Base-by-base conservation (phyloP, 495 filamentous ascomycete genomes). In the Annulohypoxylon maeteangense region DNA sequence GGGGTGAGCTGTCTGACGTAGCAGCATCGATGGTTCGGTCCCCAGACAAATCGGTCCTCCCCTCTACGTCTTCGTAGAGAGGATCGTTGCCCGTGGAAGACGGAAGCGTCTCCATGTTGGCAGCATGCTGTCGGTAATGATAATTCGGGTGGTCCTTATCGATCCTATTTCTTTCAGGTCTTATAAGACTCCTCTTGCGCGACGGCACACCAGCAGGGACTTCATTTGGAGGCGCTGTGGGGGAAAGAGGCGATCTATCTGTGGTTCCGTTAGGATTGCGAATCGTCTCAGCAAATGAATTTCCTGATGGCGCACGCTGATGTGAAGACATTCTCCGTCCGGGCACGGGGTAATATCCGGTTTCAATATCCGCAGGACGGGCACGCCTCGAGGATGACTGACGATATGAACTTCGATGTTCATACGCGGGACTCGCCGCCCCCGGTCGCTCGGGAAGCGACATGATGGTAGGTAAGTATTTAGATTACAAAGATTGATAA, bases 1-100 rank as follows among this genome's bases (percentile, higher is more conserved):
- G 81, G 11, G 80, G 78, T 0, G 82, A 79, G 42, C 72, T 72
- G 22, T 81, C 81, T 16, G 81, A 81, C 16, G 75, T 57, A 32
- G 67, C 75, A 55, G 67, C 75, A 54, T 85, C 78, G 44, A 82
- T 71, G 65, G 77, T 79, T 74, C 79, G 75, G 78, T 74, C 91
- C 87, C 65, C 78, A 7, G 83, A 85, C 29, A 81, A 29, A 50
- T 83, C 82, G 4, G 82, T 81, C 5, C 76, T 78, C 5, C 81
- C 86, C 20, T 85, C 84, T 53, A 91, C 68, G 45, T 88, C 90
- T 76, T 97, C 94, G 23, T 90, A 75, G 29, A 95, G 85, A 5
- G 94, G 94, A 77, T 98, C 95, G 68, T 96, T 90, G 53, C 96
- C 95, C 0, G 95, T 98, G 18, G 91, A 90, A 0, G 95, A 97